Evolutionary conservation across 345 rosid species (phyloP).

Genomic region (Camelina sativa): DNA sequence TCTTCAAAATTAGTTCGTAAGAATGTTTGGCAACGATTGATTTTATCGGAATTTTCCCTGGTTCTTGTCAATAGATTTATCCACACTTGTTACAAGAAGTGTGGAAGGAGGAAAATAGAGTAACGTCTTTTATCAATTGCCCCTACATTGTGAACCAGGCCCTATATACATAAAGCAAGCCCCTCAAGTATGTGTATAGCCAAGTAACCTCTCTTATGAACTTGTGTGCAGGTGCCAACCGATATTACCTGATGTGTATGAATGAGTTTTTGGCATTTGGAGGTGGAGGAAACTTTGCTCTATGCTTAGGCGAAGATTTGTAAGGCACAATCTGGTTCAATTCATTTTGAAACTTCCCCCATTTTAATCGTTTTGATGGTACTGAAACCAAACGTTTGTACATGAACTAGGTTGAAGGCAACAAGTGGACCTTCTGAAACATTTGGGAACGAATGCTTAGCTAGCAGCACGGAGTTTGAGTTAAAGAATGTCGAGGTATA

Average conservation of each 20-base stretch:
- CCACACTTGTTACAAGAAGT: slow-evolving; percentile 1
- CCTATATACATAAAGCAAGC: background rate
- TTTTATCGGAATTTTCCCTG: background rate
- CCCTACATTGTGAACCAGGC: background rate
- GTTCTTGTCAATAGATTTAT: slow-evolving; percentile 3
- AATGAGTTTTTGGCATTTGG: slow-evolving; percentile 86
- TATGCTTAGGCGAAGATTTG: slow-evolving; percentile 85
- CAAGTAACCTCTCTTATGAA: background rate
- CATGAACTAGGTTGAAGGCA: slow-evolving; percentile 67
- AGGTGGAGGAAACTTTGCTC: slow-evolving; percentile 87
- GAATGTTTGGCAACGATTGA: background rate
- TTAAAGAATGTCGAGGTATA: slow-evolving; percentile 83
- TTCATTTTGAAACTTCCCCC: background rate
- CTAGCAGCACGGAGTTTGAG: slow-evolving; percentile 69
- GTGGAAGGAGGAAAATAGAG: slow-evolving; percentile 21
- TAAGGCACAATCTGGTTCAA: slow-evolving; percentile 52
- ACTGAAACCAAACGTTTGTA: slow-evolving; percentile 14
- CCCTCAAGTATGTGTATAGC: slow-evolving; percentile 9
- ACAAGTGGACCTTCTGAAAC: slow-evolving; percentile 86
- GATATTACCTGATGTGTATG: slow-evolving; percentile 83
- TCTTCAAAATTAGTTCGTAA: background rate
- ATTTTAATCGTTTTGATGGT: background rate
- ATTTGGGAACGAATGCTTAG: slow-evolving; percentile 83
- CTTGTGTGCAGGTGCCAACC: slow-evolving; percentile 73
- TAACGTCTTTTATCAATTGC: background rate